Evolutionary conservation across 306 rosid genomes (phyloP), one percentile per base, ranked within the genome.

Genomic region (Lablab purpureus): DNA sequence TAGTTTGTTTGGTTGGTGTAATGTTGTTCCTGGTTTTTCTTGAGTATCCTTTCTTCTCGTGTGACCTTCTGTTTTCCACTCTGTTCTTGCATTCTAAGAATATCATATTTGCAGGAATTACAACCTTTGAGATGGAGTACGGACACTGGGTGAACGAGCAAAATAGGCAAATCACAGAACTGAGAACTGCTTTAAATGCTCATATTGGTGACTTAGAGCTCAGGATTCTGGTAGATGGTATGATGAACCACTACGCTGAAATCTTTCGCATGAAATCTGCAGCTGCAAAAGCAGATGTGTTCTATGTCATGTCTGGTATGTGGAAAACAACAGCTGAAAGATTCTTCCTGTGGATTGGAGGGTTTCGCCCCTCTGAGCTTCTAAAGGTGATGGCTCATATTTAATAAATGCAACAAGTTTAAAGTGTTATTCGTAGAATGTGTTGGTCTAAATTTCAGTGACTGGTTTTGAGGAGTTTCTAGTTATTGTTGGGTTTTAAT

Each of bases 301-400:
- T 92, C 73, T 96, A 90, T 70, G 89, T 96, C 12, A 89, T 93
- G 92, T 91, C 90, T 17, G 99, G 98, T 34, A 87, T 96, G 94
- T 96, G 99, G 99, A 90, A 93, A 82, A 89, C 98, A 52, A 82
- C 98, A 30, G 94, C 96, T 4, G 99, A 96, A 83, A 82, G 92
- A 65, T 89, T 96, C 82, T 91, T 96, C 92, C 82, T 84, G 47
- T 96, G 99, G 99, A 96, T 96, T 9, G 99, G 99, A 82, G 99
- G 99, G 75, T 90, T 89, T 85, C 98, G 99, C 37, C 99, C 99
- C 66, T 96, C 99, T 47, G 98, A 96, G 85, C 89, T 90, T 68
- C 93, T 96, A 37, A 91, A 91, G 98, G 99, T 96, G 76, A 85
- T 37, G 18, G 10, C 65, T 83, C 78, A 59, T 36, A 67, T 59